Conservation (phyloP, 2,329 filamentous ascomycete genomes). For the Fusarium coicis region DNA sequence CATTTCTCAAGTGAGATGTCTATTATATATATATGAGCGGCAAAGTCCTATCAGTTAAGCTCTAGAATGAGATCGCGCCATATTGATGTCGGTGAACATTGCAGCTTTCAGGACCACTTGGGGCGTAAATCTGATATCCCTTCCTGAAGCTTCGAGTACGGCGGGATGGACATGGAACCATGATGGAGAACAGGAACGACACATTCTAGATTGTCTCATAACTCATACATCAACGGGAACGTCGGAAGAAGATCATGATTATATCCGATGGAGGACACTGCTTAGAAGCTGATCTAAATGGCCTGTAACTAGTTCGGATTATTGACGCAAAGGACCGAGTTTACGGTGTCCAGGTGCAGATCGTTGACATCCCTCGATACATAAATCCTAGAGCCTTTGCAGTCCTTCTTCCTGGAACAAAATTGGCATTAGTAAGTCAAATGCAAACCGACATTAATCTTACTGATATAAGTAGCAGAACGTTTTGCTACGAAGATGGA, state of each 20-base stretch:
- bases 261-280: background rate
- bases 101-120: too few species aligned
- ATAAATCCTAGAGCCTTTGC: background rate
- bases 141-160: too few species aligned
- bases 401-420: fast-evolving
- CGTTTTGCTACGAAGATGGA: background rate
- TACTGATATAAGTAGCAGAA: background rate
- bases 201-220: too few species aligned
- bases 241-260: fast-evolving
- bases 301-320: background rate
- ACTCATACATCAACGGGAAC: too few species aligned
- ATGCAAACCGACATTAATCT: fast-evolving
- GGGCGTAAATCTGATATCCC: too few species aligned
- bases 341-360: background rate
- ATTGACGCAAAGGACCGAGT: background rate
- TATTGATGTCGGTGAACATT: too few species aligned
- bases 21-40: too few species aligned
- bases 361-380: background rate
- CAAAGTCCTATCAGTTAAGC: too few species aligned
- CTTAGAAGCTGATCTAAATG: fast-evolving
- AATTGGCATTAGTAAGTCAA: fast-evolving
- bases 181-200: too few species aligned
- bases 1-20: too few species aligned
- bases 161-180: too few species aligned
- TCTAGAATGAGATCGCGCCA: too few species aligned